Base-by-base conservation (phyloP, 768 basidiomycete genomes). In the Amanita muscaria region DNA sequence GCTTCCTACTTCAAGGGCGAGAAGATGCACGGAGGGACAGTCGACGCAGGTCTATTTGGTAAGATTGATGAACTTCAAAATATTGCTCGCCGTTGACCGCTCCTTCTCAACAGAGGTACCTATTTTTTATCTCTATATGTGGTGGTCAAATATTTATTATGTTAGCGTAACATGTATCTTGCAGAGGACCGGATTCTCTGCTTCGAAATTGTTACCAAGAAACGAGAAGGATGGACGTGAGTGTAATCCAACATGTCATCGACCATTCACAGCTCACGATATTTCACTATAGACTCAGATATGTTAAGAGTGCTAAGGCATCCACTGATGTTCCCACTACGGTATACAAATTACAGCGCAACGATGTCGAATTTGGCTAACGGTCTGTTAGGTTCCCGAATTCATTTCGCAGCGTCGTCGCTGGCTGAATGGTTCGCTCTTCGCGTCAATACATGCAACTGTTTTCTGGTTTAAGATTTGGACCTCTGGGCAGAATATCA, bases 1-100 rank as follows among this genome's bases (percentile, higher is more conserved):
- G 88, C 87, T 0, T 87, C 84, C 0, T 94, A 94, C 68, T 94
- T 94, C 70, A 89, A 84, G 66, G 92, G 93, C 22, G 91, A 96
- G 61, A 72, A 79, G 2, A 81, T 96, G 78, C 87, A 89, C 51
- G 79, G 76, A 25, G 74, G 74, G 19, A 52, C 59, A 24, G 74
- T 66, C 49, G 63, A 64, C 35, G 87, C 87, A 30, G 83, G 85
- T 25, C 68, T 89, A 23, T 88, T 88, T 66, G 74, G 72, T 72
- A 48, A 44, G 66, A 63, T 14, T 12, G 37, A 37, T 35, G 60
- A 27, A 25, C 42, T 21, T 9, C 32, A 21, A 11, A 41, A 5
- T 24, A 23, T 14, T 7, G 27, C 46, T 32, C 8, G 30, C 25
- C 9, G 37, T 40, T 50, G 19, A 15, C 7, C 18, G 15, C 18